A percentile compares a stretch with the other conserved stretches of the same genome.
Conservation (phyloP, 495 filamentous ascomycete species). For the Penicillium simplicissimum region DNA sequence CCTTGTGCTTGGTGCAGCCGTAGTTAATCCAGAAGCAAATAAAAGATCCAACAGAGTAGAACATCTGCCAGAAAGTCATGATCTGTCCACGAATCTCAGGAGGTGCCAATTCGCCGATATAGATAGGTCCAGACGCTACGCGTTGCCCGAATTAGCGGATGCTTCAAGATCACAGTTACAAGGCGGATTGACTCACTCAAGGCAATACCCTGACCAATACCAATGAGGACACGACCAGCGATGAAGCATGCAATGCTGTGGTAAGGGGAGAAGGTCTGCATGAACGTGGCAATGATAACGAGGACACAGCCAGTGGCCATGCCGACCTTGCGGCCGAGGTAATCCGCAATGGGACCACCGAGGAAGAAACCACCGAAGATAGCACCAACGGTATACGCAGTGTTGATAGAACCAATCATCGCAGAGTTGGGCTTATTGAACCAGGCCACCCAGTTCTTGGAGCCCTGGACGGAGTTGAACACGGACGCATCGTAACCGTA, state of each 20-base stretch:
- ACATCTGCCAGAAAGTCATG: constrained; percentile 70
- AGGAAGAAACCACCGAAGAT: constrained; percentile 64
- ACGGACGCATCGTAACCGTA: constrained; percentile 69
- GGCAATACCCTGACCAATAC: constrained; percentile 65
- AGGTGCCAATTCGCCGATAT: constrained; percentile 62
- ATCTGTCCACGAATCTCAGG: constrained; percentile 61
- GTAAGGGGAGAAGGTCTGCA: constrained; percentile 59
- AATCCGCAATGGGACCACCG: constrained; percentile 58
- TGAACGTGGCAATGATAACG: constrained; percentile 61
- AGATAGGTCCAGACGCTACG: constrained; percentile 57
- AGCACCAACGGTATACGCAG: constrained; percentile 63
- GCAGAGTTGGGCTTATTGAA: constrained; percentile 55
- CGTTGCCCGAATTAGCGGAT: constrained; percentile 8
- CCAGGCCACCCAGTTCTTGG: constrained; percentile 58
- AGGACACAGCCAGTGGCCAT: constrained; percentile 59
- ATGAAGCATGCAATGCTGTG: constrained; percentile 60
- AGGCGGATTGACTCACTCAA: constrained; percentile 47
- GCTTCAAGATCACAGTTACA: not conserved
- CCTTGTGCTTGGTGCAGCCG: constrained; percentile 51
- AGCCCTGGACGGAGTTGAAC: constrained; percentile 63
- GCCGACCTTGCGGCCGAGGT: constrained; percentile 56
- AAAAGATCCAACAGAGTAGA: constrained; percentile 63
- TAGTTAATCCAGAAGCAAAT: constrained; percentile 65
- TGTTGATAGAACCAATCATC: constrained; percentile 59
- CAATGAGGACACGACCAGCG: constrained; percentile 61